Base-by-base conservation (phyloP, 768 basidiomycete genomes). In the Coprinellus aureogranulatus region DNA sequence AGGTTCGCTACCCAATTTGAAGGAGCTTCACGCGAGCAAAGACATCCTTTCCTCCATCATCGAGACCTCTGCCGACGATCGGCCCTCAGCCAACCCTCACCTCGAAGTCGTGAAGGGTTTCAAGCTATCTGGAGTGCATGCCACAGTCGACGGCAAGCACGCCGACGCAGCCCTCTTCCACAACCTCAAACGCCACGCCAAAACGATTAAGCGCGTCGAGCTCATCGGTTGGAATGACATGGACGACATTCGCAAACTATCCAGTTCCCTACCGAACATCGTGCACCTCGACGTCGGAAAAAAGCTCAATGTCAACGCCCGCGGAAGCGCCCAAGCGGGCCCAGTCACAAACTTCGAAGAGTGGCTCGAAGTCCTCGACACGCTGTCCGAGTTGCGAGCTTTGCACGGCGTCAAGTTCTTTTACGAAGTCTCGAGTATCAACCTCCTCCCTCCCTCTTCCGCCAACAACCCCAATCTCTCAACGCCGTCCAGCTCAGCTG, bases 391-490 rank as follows among this genome's bases (percentile, higher is more conserved):
- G 39, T 73, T 88, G 31, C 73, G 77, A 37, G 77, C 82, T 14
- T 79, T 88, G 68, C 81, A 84, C 57, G 86, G 87, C 14, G 73
- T 87, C 53, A 78, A 77, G 53, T 85, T 89, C 74, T 88, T 88
- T 74, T 87, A 87, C 50, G 86, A 85, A 61, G 79, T 85, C 20
- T 76, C 83, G 41, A 28, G 51, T 55, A 50, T 54, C 31, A 57
- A 54, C 14, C 39, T 59, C 40, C 54, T 55, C 50, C n/a, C 46
- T 46, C 26, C 30, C 12, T 20, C 50, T 16, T 31, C n/a, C n/a
- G n/a, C 26, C 10, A 37, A 57, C 52, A 23, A 59, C 54, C 1
- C n/a, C 22, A 50, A 54, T n/a, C 57, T 62, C 12, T 55, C 60
- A 22, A 69, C 30, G 23, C 18, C 48, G 18, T 25, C 56, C 0